Conservation (phyloP, 306 rosid genomes). For the Dalbergia oliveri region DNA sequence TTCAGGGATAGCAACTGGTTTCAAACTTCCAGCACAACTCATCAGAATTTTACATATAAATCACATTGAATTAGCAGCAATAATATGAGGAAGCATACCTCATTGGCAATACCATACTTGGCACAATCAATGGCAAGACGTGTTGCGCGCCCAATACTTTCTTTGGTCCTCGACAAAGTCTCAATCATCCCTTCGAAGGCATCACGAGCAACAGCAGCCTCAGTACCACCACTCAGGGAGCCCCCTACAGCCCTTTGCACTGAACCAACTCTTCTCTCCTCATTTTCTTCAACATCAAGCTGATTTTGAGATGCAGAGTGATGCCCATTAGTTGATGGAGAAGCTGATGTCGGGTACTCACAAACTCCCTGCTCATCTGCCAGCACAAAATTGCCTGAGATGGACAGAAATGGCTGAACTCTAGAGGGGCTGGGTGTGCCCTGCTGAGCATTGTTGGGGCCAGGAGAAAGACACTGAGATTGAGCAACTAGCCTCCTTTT, state of each 20-base stretch:
- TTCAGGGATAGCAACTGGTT: conserved; percentile 1
- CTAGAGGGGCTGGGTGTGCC: conserved; percentile 79
- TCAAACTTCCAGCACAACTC: conserved; percentile 16
- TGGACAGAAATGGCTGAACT: conserved; percentile 64
- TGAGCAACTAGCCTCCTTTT: conserved; percentile 77
- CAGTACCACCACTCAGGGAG: conserved; percentile 95
- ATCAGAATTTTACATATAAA: neutral
- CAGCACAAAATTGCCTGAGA: conserved; percentile 53
- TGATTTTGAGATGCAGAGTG: conserved; percentile 62
- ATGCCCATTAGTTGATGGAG: conserved; percentile 70
- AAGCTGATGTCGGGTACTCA: conserved; percentile 57
- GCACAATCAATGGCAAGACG: conserved; percentile 99
- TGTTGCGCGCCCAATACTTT: conserved; percentile 98
- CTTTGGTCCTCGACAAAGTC: conserved; percentile 98
- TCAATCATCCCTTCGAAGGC: conserved; percentile 99
- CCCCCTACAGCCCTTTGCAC: conserved; percentile 73
- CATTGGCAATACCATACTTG: conserved; percentile 95
- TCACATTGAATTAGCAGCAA: conserved; percentile 15
- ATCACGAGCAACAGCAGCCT: conserved; percentile 98
- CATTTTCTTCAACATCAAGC: conserved; percentile 74
- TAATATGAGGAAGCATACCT: conserved; percentile 61
- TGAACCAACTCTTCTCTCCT: conserved; percentile 79
- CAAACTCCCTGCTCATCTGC: conserved; percentile 68
- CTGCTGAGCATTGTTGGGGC: conserved; percentile 60
- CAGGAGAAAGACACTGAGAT: conserved; percentile 62